phyloP scores from a whole-genome alignment of 2,329 filamentous ascomycete species.

The Cytospora mali region DNA sequence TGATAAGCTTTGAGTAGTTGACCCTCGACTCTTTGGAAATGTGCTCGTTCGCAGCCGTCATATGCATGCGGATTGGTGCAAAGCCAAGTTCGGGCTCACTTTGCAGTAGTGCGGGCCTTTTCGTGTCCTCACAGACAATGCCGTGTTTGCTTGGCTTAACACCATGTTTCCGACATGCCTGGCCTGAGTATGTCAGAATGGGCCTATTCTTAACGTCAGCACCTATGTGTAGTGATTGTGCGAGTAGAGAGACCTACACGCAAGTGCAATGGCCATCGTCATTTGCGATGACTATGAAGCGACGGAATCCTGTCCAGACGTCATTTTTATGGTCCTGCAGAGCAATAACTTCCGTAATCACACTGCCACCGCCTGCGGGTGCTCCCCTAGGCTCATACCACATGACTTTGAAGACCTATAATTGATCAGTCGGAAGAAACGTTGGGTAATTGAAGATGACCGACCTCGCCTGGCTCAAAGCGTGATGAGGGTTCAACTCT shows the following conservation, averaged over 20 bases:
- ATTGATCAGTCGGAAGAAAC: not conserved
- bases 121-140: constrained; percentile 47
- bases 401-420: constrained; percentile 57
- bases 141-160: constrained; percentile 57
- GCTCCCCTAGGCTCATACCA: constrained; percentile 52
- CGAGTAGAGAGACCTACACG: constrained; percentile 49
- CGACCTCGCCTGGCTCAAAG: constrained; percentile 14
- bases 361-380: constrained; percentile 18
- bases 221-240: not conserved
- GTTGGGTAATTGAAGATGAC: not conserved
- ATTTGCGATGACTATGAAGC: constrained; percentile 57
- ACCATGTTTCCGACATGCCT: constrained; percentile 56
- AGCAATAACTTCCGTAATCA: constrained; percentile 36
- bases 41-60: constrained; percentile 47
- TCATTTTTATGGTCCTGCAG: constrained; percentile 37
- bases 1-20: constrained; percentile 60
- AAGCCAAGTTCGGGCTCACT: constrained; percentile 54
- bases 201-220: constrained; percentile 43
- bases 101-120: constrained; percentile 38
- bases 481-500: constrained; percentile 13
- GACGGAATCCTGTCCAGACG: constrained; percentile 54
- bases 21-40: constrained; percentile 55
- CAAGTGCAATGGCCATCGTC: constrained; percentile 57
- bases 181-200: constrained; percentile 57
- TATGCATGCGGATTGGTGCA: constrained; percentile 46